phyloP scores from a whole-genome alignment of 2,329 filamentous ascomycete genomes.

The Alternaria gaisen region DNA sequence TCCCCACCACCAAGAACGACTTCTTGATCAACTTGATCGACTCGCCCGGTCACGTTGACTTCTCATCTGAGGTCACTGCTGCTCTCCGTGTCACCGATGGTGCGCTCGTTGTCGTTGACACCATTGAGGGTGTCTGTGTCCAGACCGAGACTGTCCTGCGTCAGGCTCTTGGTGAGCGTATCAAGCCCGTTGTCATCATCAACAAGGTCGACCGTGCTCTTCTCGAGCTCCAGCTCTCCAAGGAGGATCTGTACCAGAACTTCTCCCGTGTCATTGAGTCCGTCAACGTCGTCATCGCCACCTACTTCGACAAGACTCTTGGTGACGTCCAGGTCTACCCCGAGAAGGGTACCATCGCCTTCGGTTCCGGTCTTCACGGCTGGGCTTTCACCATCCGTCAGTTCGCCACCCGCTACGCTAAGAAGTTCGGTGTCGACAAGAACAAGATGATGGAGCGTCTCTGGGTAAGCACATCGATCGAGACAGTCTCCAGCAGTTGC shows the following conservation, averaged over 20 bases:
- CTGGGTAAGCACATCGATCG: conserved; percentile 70
- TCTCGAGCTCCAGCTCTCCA: conserved; percentile 96
- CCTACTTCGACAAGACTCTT: conserved; percentile 95
- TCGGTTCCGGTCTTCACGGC: conserved; percentile 99
- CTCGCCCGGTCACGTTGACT: conserved; percentile 99
- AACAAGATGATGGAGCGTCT: conserved; percentile 99
- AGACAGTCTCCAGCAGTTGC: conserved; percentile 20
- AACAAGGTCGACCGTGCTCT: conserved; percentile 99
- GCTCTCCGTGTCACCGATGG: conserved; percentile 99
- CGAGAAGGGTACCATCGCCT: conserved; percentile 95
- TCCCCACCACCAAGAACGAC: conserved; percentile 88
- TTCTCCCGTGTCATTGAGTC: conserved; percentile 99
- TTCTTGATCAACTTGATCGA: conserved; percentile 99
- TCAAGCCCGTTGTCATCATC: conserved; percentile 99
- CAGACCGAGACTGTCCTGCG: conserved; percentile 99
- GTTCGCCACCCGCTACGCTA: conserved; percentile 94
- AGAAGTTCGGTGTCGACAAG: conserved; percentile 99
- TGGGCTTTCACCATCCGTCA: conserved; percentile 99
- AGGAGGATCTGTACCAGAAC: conserved; percentile 99
- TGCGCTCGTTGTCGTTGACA: conserved; percentile 99
- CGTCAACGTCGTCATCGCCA: conserved; percentile 99
- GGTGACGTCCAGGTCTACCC: conserved; percentile 99
- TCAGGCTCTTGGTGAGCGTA: conserved; percentile 99
- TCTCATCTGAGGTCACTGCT: conserved; percentile 99
- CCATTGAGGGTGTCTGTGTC: conserved; percentile 99